Evolutionary conservation across 2,329 filamentous ascomycete species (phyloP).

Genomic region (Fusarium sulawesiense): DNA sequence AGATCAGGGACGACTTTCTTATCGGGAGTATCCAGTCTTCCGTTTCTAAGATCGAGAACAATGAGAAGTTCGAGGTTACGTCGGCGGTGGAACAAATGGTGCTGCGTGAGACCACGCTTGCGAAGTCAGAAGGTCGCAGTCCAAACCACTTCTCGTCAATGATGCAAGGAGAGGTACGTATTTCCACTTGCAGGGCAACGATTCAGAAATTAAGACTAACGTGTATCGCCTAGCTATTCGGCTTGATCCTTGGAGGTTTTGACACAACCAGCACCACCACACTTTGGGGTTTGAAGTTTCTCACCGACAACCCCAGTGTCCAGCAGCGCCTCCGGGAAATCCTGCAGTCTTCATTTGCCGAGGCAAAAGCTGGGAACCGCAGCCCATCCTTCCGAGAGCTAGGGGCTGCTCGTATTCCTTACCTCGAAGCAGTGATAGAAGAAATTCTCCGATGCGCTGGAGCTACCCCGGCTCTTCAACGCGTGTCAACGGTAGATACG

Average conservation of each 20-base stretch:
- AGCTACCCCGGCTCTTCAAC: background rate
- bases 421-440: background rate
- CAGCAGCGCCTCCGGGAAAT: background rate
- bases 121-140: background rate
- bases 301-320: background rate
- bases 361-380: background rate
- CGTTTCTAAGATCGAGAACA: background rate
- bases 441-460: background rate
- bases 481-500: background rate
- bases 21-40: background rate
- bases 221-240: background rate
- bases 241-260: background rate
- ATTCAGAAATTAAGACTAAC: background rate
- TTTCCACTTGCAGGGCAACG: accelerated
- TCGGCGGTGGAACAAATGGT: background rate
- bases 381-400: background rate
- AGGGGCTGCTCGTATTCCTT: background rate
- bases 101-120: background rate
- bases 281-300: background rate
- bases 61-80: background rate
- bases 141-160: background rate
- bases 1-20: background rate
- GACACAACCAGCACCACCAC: background rate
- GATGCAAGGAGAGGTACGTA: background rate
- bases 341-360: background rate